These are phyloP conservation scores for Hebeloma cylindrosporum DNA, from an alignment of 768 basidiomycete species.

Conservation along the genomic window DNA sequence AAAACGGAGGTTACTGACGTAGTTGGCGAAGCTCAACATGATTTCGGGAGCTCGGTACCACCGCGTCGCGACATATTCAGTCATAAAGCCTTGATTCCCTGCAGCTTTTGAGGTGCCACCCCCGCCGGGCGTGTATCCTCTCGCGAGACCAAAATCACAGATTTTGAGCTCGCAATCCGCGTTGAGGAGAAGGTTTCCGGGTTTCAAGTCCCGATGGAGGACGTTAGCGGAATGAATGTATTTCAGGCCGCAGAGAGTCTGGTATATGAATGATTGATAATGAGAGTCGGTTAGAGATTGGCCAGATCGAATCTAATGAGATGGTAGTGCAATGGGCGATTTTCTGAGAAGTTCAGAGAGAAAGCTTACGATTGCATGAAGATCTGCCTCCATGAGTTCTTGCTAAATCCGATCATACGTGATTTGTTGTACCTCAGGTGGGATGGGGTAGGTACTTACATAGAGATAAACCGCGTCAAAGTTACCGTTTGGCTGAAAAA, in stretches of 20 bases:
- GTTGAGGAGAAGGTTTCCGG: slow-evolving; percentile 93
- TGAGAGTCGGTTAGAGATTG: slow-evolving; percentile 89
- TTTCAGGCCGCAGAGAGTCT: slow-evolving; percentile 96
- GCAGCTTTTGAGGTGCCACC: slow-evolving; percentile 71
- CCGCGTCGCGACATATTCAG: slow-evolving; percentile 97
- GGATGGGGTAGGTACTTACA: slow-evolving; percentile 37
- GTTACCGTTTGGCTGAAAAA: slow-evolving; percentile 86
- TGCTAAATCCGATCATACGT: slow-evolving; percentile 53
- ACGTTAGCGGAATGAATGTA: slow-evolving; percentile 98
- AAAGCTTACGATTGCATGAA: slow-evolving; percentile 88
- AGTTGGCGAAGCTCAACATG: slow-evolving; percentile 96
- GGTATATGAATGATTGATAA: slow-evolving; percentile 96
- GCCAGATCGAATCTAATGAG: slow-evolving; percentile 81
- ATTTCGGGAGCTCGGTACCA: slow-evolving; percentile 99
- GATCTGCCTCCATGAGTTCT: slow-evolving; percentile 99
- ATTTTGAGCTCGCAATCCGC: slow-evolving; percentile 99
- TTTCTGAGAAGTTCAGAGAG: neutral
- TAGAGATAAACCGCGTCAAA: slow-evolving; percentile 97
- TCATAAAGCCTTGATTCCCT: slow-evolving; percentile 95
- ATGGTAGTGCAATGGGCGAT: no score
- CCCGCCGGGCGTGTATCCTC: slow-evolving; percentile 87
- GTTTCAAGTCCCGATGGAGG: slow-evolving; percentile 94
- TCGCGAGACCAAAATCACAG: slow-evolving; percentile 96
- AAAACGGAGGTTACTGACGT: slow-evolving; percentile 63
- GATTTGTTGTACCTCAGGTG: neutral